phyloP scores from a whole-genome alignment of 2,329 filamentous ascomycete species.

The Aspergillus sp. region DNA sequence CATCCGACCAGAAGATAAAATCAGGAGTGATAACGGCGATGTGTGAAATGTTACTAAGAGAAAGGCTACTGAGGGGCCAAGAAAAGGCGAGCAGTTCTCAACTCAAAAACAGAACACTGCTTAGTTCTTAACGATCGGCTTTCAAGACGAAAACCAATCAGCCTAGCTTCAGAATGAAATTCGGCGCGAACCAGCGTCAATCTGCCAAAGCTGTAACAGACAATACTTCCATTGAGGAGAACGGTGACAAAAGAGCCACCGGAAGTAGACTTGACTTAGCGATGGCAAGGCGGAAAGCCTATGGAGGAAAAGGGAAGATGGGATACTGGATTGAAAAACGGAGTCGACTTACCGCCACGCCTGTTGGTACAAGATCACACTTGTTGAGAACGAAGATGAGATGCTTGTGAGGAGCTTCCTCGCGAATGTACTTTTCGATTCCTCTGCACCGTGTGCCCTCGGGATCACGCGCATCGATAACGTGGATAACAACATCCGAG shows the following conservation, averaged over 20 bases:
- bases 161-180: constrained; percentile 67
- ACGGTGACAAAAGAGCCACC: constrained; percentile 57
- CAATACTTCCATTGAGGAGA: constrained; percentile 71
- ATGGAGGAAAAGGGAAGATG: constrained; percentile 12
- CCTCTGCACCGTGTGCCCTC: constrained; percentile 86
- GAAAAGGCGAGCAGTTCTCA: constrained; percentile 77
- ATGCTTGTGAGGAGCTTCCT: constrained; percentile 96
- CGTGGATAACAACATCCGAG: constrained; percentile 94
- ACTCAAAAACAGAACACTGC: constrained; percentile 92
- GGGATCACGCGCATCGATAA: constrained; percentile 87
- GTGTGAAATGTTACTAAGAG: constrained; percentile 99
- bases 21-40: constrained; percentile 54
- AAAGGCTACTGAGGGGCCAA: constrained; percentile 69
- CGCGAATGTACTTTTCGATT: constrained; percentile 89
- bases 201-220: constrained; percentile 99
- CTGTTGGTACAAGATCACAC: constrained; percentile 89
- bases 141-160: constrained; percentile 89
- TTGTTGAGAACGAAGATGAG: constrained; percentile 89
- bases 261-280: constrained; percentile 91
- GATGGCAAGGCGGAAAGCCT: constrained; percentile 44
- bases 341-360: constrained; percentile 81
- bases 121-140: constrained; percentile 73
- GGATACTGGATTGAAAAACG: constrained; percentile 11
- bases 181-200: constrained; percentile 73
- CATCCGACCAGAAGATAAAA: constrained; percentile 36